Conservation (phyloP, 129 eudicot genomes). For the Flaveria trinervia region DNA sequence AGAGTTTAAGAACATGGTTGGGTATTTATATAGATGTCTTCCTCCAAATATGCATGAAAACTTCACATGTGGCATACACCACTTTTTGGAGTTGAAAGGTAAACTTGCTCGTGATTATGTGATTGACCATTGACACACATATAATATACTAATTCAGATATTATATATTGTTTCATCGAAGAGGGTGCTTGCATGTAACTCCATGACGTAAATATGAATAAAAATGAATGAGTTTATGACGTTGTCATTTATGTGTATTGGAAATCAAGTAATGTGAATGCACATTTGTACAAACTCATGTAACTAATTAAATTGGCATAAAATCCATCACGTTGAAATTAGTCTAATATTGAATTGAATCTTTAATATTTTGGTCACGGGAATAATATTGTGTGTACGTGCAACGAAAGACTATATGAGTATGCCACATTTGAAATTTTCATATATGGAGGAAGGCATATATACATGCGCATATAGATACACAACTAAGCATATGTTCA, state of each 20-base stretch:
- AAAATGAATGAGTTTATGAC: not conserved
- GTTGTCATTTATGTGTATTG: not conserved
- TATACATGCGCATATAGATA: too few species aligned
- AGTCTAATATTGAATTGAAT: not conserved
- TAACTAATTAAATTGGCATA: not conserved
- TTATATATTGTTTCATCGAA: not conserved
- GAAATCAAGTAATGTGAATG: not conserved
- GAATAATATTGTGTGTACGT: not conserved
- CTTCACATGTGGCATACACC: not conserved
- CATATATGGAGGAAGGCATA: too few species aligned
- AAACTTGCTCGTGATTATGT: constrained; percentile 32
- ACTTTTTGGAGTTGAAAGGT: constrained; percentile 14
- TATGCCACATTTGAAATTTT: too few species aligned
- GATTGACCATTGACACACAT: constrained; percentile 22
- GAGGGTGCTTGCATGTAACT: not conserved
- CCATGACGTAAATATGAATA: not conserved
- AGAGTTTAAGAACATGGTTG: not conserved
- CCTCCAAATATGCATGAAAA: not conserved
- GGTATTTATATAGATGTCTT: not conserved
- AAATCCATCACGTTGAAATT: constrained; percentile 6
- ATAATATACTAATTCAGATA: not conserved
- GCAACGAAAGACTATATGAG: too few species aligned
- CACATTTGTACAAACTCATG: not conserved
- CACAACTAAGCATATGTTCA: too few species aligned
- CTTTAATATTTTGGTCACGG: constrained; percentile 21